Base-by-base conservation (phyloP, 306 rosid species). In the Luffa acutangula region DNA sequence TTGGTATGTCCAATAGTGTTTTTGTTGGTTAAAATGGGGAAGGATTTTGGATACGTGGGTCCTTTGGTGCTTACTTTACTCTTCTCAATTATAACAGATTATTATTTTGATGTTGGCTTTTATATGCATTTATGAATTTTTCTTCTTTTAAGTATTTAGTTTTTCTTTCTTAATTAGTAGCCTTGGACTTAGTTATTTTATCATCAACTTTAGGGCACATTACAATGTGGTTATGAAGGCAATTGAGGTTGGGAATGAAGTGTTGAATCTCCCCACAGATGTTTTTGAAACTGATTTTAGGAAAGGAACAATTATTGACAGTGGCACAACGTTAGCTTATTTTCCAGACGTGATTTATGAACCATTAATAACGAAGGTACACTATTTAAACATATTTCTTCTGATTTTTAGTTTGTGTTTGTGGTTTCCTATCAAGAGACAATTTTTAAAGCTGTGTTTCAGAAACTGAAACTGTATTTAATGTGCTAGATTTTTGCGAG, bases 281-380 rank as follows among this genome's bases (percentile, higher is more conserved):
- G 62, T 84, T 62, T 91, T 91, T 80, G 91, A 79, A 57, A 37
- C 86, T 72, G 86, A 85, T 86, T 75, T 15, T 71, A 85, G 81
- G 67, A 89, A 79, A 78, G 91, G 86, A 90, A 87, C 94, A 37
- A 87, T 93, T 58, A 88, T 96, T 60, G 99, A 96, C 80, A 96
- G 99, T 75, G 99, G 99, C 71, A 93, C 99, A 75, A 96, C 99
- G 62, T 84, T 96, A 86, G 96, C 93, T 84, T 96, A 88, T 83
- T 81, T 96, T 83, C 93, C 98, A 17, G 53, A 69, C 3, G 31
- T 31, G 14, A 52, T 93, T 80, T 85, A 91, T 57, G 83, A 83
- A 3, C 82, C 87, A 43, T 18, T 96, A 43, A n/a, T 88, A 62
- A 7, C 64, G 1, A 88, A 89, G 92, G 99, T 93, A 75, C 76